Conservation (phyloP, 805 yeast species). For the Kluyveromyces nonfermentans region DNA sequence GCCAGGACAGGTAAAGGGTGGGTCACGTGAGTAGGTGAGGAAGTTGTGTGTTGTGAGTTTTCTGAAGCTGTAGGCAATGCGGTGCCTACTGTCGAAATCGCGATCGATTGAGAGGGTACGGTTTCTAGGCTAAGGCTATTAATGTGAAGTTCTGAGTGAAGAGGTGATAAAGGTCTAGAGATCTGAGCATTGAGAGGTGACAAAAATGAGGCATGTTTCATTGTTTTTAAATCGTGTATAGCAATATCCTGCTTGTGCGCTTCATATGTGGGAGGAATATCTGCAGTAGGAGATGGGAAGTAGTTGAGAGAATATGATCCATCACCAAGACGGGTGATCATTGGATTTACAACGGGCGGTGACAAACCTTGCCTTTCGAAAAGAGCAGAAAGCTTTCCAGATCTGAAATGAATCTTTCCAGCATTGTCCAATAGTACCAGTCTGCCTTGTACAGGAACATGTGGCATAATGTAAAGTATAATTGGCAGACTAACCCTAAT, state of each 20-base stretch:
- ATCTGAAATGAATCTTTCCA: slow-evolving; percentile 35
- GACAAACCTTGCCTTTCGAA: slow-evolving; percentile 11
- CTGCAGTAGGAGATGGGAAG: slow-evolving; percentile 33
- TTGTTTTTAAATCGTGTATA: background rate
- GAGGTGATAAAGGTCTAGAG: background rate
- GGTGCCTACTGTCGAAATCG: no score
- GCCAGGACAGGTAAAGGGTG: background rate
- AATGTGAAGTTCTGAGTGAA: background rate
- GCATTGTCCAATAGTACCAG: slow-evolving; percentile 31
- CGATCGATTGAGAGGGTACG: no score
- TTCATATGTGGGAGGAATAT: slow-evolving; percentile 73
- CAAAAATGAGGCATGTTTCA: background rate
- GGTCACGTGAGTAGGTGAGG: background rate
- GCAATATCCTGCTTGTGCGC: slow-evolving; percentile 56
- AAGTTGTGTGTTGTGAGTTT: no score
- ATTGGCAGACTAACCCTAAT: slow-evolving; percentile 81
- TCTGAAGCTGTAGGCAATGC: no score
- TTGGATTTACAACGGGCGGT: background rate
- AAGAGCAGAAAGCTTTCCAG: slow-evolving; percentile 28
- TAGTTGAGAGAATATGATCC: slow-evolving; percentile 18
- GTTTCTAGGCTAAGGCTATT: no score
- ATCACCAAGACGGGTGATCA: slow-evolving; percentile 5
- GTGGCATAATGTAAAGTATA: slow-evolving; percentile 61
- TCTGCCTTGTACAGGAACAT: slow-evolving; percentile 47
- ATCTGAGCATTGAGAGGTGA: background rate